Evolutionary conservation across 2,329 filamentous ascomycete species (phyloP).

Genomic region (Madurella fahalii): DNA sequence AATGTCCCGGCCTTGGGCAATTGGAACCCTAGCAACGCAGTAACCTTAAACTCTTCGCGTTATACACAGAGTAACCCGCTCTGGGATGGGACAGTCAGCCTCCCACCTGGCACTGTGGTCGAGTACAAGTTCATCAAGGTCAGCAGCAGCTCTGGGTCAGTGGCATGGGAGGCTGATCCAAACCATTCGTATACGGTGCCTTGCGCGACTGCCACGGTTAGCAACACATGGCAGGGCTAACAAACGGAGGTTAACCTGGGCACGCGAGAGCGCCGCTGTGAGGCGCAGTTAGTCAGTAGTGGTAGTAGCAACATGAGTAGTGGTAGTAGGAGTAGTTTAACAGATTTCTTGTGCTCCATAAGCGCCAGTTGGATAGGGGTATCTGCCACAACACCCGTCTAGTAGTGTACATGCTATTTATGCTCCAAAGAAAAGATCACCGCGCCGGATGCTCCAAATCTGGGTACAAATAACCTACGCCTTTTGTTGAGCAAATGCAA

Average conservation of each 20-base stretch:
- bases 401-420: not conserved
- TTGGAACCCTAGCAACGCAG: constrained; percentile 45
- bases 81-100: constrained; percentile 45
- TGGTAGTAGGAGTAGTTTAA: too few relatives aligned
- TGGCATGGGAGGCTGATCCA: constrained; percentile 52
- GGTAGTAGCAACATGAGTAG: too few relatives aligned
- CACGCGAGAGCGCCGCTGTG: too few relatives aligned
- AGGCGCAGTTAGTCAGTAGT: too few relatives aligned
- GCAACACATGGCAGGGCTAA: constrained; percentile 23
- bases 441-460: too few relatives aligned
- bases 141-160: constrained; percentile 38
- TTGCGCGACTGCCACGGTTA: constrained; percentile 23
- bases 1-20: constrained; percentile 39
- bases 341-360: too few relatives aligned
- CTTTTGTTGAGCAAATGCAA: not conserved
- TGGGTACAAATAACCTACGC: too few relatives aligned
- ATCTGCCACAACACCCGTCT: not conserved
- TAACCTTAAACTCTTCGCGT: constrained; percentile 43
- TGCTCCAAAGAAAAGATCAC: not conserved
- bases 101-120: constrained; percentile 44
- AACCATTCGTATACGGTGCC: constrained; percentile 31
- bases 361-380: too few relatives aligned
- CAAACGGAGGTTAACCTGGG: not conserved
- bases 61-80: constrained; percentile 48
- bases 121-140: constrained; percentile 55